Evolutionary conservation across 2,329 filamentous ascomycete species (phyloP).

Genomic region (Sporothrix brunneoviolacea): DNA sequence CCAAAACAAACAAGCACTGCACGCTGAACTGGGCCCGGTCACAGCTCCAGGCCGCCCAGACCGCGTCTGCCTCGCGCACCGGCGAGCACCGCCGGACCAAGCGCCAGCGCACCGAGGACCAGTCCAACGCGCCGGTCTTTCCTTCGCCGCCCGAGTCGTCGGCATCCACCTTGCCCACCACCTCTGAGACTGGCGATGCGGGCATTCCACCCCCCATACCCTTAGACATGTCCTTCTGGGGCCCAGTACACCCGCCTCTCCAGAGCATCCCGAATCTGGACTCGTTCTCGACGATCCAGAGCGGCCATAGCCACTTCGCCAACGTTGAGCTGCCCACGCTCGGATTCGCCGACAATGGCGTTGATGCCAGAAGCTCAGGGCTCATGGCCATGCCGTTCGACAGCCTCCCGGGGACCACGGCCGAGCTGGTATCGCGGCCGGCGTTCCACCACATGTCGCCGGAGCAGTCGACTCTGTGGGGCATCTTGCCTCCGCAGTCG

Average conservation of each 20-base stretch:
- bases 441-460: constrained; percentile 12
- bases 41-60: constrained; percentile 15
- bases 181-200: constrained; percentile 6
- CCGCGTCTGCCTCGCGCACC: not conserved
- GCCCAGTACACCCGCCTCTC: not conserved
- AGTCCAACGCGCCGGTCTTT: not conserved
- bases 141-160: constrained; percentile 9
- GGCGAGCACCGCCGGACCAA: constrained; percentile 12
- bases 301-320: not conserved
- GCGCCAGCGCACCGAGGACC: constrained; percentile 8
- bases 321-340: not conserved
- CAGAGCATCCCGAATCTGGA: constrained; percentile 2
- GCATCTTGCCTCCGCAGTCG: not conserved
- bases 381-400: constrained; percentile 6
- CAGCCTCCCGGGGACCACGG: constrained; percentile 1
- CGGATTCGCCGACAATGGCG: not conserved
- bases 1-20: constrained; percentile 21
- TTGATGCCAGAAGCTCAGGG: not conserved
- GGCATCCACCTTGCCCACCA: constrained; percentile 5
- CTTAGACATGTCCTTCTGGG: constrained; percentile 8
- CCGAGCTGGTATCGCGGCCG: constrained; percentile 7
- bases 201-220: not conserved
- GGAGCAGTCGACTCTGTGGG: constrained; percentile 7
- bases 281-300: constrained; percentile 3
- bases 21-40: constrained; percentile 22